These are phyloP conservation scores for Paramecium sexaurelia DNA, from an alignment of 73 alveolate species.

Conservation along the genomic window DNA sequence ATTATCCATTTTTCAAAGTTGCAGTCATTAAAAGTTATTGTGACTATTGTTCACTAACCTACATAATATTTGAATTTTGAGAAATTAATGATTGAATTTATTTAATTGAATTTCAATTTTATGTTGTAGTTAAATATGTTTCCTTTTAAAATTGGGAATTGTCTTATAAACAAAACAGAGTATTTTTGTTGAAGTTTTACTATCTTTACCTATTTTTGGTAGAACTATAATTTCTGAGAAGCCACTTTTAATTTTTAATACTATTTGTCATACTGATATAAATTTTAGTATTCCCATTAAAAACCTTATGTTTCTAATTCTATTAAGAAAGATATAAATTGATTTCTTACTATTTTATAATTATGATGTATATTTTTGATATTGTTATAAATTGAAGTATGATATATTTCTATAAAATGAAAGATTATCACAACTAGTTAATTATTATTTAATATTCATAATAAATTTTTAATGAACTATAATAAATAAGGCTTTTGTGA, in stretches of 20 bases:
- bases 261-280: no score
- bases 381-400: background rate
- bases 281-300: no score
- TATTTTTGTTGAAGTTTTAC: no score
- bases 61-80: background rate
- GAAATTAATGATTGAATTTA: background rate
- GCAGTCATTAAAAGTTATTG: background rate
- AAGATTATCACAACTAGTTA: background rate
- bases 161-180: background rate
- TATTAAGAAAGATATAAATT: no score
- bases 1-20: background rate
- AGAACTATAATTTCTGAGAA: no score
- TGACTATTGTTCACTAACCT: background rate
- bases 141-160: no score
- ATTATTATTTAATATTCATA: background rate
- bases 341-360: no score
- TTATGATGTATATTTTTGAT: no score
- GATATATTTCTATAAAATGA: background rate
- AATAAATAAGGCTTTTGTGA: background rate
- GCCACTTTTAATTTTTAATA: no score
- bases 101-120: background rate
- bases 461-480: background rate
- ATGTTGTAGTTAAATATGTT: no score
- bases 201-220: no score
- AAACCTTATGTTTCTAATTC: no score